Percentiles rank a stretch among this genome's conserved stretches.
phyloP scores from a whole-genome alignment of 2,329 filamentous ascomycete species.

The Fusarium sp. region DNA sequence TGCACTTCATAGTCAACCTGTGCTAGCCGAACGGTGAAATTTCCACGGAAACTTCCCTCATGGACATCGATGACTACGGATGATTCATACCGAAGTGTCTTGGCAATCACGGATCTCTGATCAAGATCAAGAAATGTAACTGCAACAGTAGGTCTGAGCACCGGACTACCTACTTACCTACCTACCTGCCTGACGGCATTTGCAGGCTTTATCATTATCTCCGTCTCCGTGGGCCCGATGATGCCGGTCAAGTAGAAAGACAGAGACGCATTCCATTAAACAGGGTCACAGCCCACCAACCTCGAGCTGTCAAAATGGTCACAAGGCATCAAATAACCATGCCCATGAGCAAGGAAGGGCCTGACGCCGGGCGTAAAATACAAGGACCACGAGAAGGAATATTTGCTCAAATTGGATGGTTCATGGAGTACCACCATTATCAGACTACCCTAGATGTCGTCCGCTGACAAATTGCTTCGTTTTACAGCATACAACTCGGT shows the following conservation, averaged over 20 bases:
- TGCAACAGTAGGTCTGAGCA: background rate
- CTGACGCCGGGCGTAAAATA: background rate
- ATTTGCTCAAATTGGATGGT: background rate
- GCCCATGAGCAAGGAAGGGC: background rate
- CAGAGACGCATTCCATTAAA: background rate
- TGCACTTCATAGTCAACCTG: background rate
- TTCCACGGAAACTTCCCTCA: background rate
- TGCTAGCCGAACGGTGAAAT: background rate
- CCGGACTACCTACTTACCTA: background rate
- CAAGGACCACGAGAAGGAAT: conserved; percentile 4
- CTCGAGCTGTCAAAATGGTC: conserved; percentile 5
- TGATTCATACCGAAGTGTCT: conserved; percentile 1
- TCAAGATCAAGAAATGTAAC: background rate
- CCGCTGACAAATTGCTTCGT: background rate
- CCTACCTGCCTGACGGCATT: background rate
- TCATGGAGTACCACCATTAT: background rate
- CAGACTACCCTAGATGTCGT: background rate
- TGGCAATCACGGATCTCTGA: conserved; percentile 15
- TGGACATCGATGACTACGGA: background rate
- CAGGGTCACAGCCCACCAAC: background rate
- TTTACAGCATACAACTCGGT: background rate
- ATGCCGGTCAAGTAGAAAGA: background rate
- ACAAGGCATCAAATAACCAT: conserved; percentile 2
- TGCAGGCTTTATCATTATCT: background rate
- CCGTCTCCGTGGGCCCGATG: conserved; percentile 19